phyloP scores from a whole-genome alignment of 2,329 filamentous ascomycete genomes.

The Fusarium xylarioides region DNA sequence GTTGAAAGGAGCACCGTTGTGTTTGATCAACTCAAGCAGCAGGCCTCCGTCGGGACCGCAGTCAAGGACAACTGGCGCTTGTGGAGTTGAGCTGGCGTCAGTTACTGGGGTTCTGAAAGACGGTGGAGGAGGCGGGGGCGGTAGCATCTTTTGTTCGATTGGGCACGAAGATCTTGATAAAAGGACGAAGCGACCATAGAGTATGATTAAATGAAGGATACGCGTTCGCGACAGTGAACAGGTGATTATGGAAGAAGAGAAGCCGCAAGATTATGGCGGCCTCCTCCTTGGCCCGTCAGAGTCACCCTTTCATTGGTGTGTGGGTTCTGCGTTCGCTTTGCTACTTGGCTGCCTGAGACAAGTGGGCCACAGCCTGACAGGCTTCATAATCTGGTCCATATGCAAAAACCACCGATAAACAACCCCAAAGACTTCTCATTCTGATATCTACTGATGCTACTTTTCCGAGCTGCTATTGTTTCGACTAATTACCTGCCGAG shows the following conservation, averaged over 20 bases:
- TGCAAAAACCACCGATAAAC: too few species aligned
- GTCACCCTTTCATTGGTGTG: too few species aligned
- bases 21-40: not conserved
- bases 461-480: not conserved
- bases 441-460: not conserved
- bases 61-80: not conserved
- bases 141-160: not conserved
- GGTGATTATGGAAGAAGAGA: not conserved
- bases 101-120: fast-evolving
- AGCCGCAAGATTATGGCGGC: not conserved
- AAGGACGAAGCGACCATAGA: too few species aligned
- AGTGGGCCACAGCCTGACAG: too few species aligned
- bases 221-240: not conserved
- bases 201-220: fast-evolving
- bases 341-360: too few species aligned
- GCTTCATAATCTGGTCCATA: too few species aligned
- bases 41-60: fast-evolving
- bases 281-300: not conserved
- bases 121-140: not conserved
- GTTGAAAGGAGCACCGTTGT: not conserved
- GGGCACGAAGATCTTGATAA: not conserved
- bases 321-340: too few species aligned
- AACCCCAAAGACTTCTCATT: too few species aligned
- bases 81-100: fast-evolving
- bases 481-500: not conserved